Base-by-base conservation (phyloP, 2,329 filamentous ascomycete species). In the Claviceps fusiformis region DNA sequence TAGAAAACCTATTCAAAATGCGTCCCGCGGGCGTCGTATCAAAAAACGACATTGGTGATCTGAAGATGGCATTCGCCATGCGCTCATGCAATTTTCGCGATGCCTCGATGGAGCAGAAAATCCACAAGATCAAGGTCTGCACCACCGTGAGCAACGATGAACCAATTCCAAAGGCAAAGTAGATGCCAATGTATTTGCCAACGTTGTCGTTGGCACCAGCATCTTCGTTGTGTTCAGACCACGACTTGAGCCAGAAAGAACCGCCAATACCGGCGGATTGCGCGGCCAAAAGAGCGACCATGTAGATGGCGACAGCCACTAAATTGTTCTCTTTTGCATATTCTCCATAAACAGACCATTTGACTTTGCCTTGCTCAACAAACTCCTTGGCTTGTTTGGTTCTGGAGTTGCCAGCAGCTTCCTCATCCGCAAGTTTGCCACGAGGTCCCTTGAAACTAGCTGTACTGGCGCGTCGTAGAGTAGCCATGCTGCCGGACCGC, bases 91-190 rank as follows among this genome's bases (percentile, higher is more conserved):
- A 78, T 73, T 97, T 98, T 59, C 93, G 83, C 24, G 92, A 96
- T 52, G 93, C 93, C 80, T 98, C 93, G 59, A 98, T 98, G 5
- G 93, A 97, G 73, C 95, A 98, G 74, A 98, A 97, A 61, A 98
- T 97, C 93, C 93, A 98, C 33, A 98, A 77, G 60, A 98, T 90
- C 62, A 98, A 74, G 6, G 92, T 97, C 71, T 97, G 93, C 35
- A 95, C 66, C 46, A 97, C 89, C 3, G 95, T 92, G 59, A 98
- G 76, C 47, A 81, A 78, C 45, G 93, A 86, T 31, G 88, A 85
- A 37, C 92, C 92, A 53, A 98, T 80, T 50, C 93, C 95, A 70
- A 98, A 88, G 17, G 87, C 89, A 71, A 98, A 93, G 73, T 98
- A 98, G 60, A 98, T 82, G 56, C 92, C 89, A 65, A 98, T 87